Evolutionary conservation across 495 filamentous ascomycete genomes (phyloP), one percentile per base, ranked within the genome.

Genomic region (Lophiostoma macrostomum): DNA sequence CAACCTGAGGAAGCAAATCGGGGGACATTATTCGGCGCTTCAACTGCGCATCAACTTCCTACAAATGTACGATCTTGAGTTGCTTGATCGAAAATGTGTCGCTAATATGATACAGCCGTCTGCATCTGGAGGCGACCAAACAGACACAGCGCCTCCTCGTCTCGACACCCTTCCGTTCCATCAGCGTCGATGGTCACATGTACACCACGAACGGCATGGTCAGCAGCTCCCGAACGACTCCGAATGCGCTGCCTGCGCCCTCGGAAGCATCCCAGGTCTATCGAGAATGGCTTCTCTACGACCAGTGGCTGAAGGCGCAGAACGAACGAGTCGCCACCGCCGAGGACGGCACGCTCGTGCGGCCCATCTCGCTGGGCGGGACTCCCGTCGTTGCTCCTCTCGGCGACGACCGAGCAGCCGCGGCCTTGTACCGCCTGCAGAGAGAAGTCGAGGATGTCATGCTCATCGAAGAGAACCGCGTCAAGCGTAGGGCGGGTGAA

Each of bases 191-290:
- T 29, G 54, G 54, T 22, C 54, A 58, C 5, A 37, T 43, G 28
- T 58, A 58, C 46, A 44, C 37, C 45, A 58, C 5, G 12, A 45
- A 51, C 34, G 46, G 46, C 19, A 20, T 56, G 31, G 52, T 20
- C 12, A 36, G 45, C 37, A 19, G 25, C 7, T 50, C 53, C 3
- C 34, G 25, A n/a, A 7, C 32, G 16, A 37, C 11, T 11, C 44
- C 35, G 4, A 43, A 50, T 28, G 44, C 45, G 0, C 39, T 58
- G 4, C 54, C 54, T 11, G 22, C 54, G 6, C 54, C 54, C 1
- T 50, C 54, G 2, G 54, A 58, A 43, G 54, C 54, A 8, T 45
- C 50, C 25, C 54, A 58, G 36, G 38, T 58, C 2, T 58, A 58
- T 25, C 50, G 39, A 31, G 54, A 58, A 20, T 58, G 54, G 54